Percentiles rank a stretch among this genome's conserved stretches.
phyloP scores from a whole-genome alignment of 2,329 filamentous ascomycete species.

The Exophiala xenobiotica region DNA sequence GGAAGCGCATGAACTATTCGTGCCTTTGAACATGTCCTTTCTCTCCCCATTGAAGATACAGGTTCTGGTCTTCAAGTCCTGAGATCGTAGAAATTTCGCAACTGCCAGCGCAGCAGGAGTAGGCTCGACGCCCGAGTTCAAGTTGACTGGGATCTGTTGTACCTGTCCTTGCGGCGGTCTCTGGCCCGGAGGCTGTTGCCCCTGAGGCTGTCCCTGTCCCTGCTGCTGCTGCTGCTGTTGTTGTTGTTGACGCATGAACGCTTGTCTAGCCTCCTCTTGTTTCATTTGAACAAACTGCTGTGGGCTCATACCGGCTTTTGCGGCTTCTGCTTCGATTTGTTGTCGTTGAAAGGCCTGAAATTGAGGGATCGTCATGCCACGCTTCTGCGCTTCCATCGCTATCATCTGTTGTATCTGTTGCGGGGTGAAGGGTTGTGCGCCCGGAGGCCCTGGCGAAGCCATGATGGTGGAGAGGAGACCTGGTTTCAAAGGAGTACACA shows the following conservation, averaged over 20 bases:
- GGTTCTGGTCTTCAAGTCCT: conserved; percentile 84
- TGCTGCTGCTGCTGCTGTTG: conserved; percentile 31
- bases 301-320: conserved; percentile 53
- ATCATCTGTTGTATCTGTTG: conserved; percentile 30
- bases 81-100: conserved; percentile 79
- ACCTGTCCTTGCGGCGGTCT: conserved; percentile 43
- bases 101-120: conserved; percentile 87
- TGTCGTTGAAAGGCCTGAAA: conserved; percentile 60
- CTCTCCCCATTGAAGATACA: conserved; percentile 93
- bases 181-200: conserved; percentile 37
- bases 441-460: conserved; percentile 31
- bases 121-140: conserved; percentile 58
- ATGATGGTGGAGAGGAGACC: conserved; percentile 29
- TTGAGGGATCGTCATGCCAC: conserved; percentile 79
- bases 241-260: conserved; percentile 40
- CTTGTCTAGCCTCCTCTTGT: conserved; percentile 42
- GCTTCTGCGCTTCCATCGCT: conserved; percentile 69
- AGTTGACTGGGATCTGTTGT: conserved; percentile 48
- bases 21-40: conserved; percentile 97
- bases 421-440: conserved; percentile 17
- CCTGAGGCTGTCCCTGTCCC: conserved; percentile 39
- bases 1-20: conserved; percentile 11
- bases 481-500: not conserved
- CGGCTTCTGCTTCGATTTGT: conserved; percentile 46
- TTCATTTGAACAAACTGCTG: conserved; percentile 50